Evolutionary conservation across 2,329 filamentous ascomycete species (phyloP).

Genomic region (Diatrype stigma): DNA sequence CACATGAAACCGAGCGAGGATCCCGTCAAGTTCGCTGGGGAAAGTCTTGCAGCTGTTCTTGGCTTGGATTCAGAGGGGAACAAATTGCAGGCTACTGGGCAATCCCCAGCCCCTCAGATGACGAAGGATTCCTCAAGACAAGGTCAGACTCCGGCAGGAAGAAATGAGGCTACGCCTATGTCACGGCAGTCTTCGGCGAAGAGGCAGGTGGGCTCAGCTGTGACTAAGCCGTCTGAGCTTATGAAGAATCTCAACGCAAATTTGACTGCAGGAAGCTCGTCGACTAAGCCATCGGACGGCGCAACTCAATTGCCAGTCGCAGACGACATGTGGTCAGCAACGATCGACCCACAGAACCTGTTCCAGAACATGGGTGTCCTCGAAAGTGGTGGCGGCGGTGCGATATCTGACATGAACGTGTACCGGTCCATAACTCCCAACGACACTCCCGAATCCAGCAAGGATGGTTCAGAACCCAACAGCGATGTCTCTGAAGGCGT

Average conservation of each 20-base stretch:
- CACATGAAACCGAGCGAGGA: constrained; percentile 53
- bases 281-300: constrained; percentile 19
- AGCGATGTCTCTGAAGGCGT: constrained; percentile 57
- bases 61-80: constrained; percentile 50
- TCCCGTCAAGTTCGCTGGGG: constrained; percentile 48
- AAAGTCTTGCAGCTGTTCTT: constrained; percentile 44
- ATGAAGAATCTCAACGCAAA: constrained; percentile 19
- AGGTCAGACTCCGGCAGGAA: constrained; percentile 40
- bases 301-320: constrained; percentile 1
- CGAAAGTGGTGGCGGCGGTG: constrained; percentile 39
- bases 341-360: constrained; percentile 51
- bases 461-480: constrained; percentile 59
- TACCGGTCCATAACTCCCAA: constrained; percentile 56
- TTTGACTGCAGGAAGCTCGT: constrained; percentile 18
- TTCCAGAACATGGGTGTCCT: constrained; percentile 37
- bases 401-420: constrained; percentile 49
- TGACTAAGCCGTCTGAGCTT: constrained; percentile 34
- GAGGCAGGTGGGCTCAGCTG: constrained; percentile 41
- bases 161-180: constrained; percentile 43
- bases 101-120: constrained; percentile 33
- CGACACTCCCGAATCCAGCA: constrained; percentile 61
- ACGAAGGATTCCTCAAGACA: constrained; percentile 41
- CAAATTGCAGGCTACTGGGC: constrained; percentile 21
- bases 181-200: constrained; percentile 49
- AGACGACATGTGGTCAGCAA: constrained; percentile 35